Conservation (phyloP, 2,329 filamentous ascomycete genomes). For the Cladosporium oxysporum region DNA sequence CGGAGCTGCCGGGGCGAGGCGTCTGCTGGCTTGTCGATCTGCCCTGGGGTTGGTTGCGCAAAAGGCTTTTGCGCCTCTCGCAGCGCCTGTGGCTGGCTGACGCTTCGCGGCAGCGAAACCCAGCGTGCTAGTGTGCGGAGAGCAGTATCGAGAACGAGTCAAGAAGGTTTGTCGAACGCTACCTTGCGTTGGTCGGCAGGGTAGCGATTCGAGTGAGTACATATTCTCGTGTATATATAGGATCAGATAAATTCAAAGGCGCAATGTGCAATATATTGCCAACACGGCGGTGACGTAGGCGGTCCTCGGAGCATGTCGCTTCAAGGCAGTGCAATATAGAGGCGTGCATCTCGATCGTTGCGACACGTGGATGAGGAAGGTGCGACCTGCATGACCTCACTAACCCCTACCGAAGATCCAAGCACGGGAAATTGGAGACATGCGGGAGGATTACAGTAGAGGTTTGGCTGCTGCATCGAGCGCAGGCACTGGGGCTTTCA, state of each 20-base stretch:
- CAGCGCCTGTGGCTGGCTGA: conserved; percentile 19
- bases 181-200: background rate
- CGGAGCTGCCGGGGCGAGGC: conserved; percentile 14
- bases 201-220: background rate
- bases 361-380: conserved; percentile 8
- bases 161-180: background rate
- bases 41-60: conserved; percentile 4
- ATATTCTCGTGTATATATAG: background rate
- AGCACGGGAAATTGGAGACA: background rate
- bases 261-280: background rate
- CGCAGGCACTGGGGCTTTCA: background rate
- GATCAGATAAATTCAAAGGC: background rate
- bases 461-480: background rate
- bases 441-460: background rate
- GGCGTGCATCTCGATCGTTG: background rate
- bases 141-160: background rate
- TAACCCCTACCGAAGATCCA: conserved; percentile 1
- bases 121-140: background rate
- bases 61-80: conserved; percentile 5
- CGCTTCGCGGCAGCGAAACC: background rate
- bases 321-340: background rate
- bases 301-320: background rate
- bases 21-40: conserved; percentile 16
- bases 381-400: conserved; percentile 3
- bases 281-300: conserved; percentile 7